Conservation (phyloP, 768 basidiomycete species). For the Trichaptum fuscoviolaceum region DNA sequence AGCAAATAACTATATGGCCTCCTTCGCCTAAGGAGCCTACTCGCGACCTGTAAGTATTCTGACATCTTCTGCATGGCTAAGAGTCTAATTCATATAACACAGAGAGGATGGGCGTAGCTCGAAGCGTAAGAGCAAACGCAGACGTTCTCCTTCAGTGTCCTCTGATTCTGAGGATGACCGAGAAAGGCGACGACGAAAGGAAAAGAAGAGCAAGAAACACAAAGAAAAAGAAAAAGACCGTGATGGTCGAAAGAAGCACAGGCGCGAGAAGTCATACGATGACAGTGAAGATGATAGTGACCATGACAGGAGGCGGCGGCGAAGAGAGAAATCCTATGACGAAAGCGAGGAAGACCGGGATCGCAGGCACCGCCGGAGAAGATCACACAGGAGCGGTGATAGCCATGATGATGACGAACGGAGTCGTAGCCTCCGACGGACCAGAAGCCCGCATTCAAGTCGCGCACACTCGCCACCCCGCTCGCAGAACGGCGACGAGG, state of each 20-base stretch:
- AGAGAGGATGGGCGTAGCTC: slow-evolving; percentile 45
- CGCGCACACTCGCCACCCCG: slow-evolving; percentile 15
- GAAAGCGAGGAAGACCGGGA: slow-evolving; percentile 34
- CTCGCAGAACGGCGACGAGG: slow-evolving; percentile 33
- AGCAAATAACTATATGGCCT: slow-evolving; percentile 69
- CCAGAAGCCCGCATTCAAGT: slow-evolving; percentile 12
- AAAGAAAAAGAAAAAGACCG: slow-evolving; percentile 42
- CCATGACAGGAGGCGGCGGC: slow-evolving; percentile 11
- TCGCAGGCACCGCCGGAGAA: slow-evolving; percentile 21
- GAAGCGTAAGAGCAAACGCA: slow-evolving; percentile 48
- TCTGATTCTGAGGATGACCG: slow-evolving; percentile 48
- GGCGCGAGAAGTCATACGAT: slow-evolving; percentile 18
- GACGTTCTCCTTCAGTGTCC: slow-evolving; percentile 43
- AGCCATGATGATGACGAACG: slow-evolving; percentile 23
- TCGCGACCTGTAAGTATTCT: slow-evolving; percentile 45
- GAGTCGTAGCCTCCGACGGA: slow-evolving; percentile 19
- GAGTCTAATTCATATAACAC: slow-evolving; percentile 4
- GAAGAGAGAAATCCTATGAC: slow-evolving; percentile 28
- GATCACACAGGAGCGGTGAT: slow-evolving; percentile 12
- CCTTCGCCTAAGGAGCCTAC: slow-evolving; percentile 67
- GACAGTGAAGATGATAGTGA: slow-evolving; percentile 24
- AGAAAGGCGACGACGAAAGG: slow-evolving; percentile 49
- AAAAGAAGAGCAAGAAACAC: slow-evolving; percentile 53
- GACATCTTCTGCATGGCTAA: neutral
- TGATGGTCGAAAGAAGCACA: slow-evolving; percentile 36